These are phyloP conservation scores for Ganoderma lingzhi DNA, from an alignment of 1,284 basidiomycete species.

Conservation along the genomic window DNA sequence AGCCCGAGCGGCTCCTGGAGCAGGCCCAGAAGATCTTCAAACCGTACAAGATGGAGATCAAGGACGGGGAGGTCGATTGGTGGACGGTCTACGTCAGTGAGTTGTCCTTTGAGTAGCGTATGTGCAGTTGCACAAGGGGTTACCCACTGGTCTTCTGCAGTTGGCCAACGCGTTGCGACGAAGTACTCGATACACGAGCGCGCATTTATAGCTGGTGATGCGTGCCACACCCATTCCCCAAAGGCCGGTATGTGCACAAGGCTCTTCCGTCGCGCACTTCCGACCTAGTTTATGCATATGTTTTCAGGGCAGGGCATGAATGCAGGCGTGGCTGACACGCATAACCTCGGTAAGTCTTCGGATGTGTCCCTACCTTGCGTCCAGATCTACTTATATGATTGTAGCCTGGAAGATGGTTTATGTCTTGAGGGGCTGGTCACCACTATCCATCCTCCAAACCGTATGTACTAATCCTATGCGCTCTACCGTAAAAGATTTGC, in stretches of 20 bases:
- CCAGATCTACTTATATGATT: neutral
- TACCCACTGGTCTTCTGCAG: conserved; percentile 30
- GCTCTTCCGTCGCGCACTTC: neutral
- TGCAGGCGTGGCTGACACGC: conserved; percentile 84
- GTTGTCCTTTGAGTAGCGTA: conserved; percentile 18
- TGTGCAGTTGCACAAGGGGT: neutral
- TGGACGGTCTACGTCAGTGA: conserved; percentile 78
- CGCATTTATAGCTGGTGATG: conserved; percentile 85
- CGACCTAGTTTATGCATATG: neutral
- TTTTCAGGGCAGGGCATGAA: conserved; percentile 72
- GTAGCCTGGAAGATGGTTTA: conserved; percentile 80
- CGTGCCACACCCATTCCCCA: conserved; percentile 87
- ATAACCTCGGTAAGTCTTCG: conserved; percentile 65
- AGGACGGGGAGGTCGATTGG: conserved; percentile 69
- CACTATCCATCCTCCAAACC: neutral
- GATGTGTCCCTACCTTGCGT: neutral
- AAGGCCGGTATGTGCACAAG: conserved; percentile 50
- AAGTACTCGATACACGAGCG: conserved; percentile 72
- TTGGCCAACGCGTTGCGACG: conserved; percentile 83
- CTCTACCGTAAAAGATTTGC: conserved; percentile 27
- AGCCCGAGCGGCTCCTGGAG: conserved; percentile 68
- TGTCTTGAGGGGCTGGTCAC: conserved; percentile 77
- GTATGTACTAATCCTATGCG: conserved; percentile 41
- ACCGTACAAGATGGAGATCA: conserved; percentile 72
- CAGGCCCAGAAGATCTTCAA: conserved; percentile 71